Evolutionary conservation across 148 eudicot genomes (phyloP).

Genomic region (Rhododendron ovatum): DNA sequence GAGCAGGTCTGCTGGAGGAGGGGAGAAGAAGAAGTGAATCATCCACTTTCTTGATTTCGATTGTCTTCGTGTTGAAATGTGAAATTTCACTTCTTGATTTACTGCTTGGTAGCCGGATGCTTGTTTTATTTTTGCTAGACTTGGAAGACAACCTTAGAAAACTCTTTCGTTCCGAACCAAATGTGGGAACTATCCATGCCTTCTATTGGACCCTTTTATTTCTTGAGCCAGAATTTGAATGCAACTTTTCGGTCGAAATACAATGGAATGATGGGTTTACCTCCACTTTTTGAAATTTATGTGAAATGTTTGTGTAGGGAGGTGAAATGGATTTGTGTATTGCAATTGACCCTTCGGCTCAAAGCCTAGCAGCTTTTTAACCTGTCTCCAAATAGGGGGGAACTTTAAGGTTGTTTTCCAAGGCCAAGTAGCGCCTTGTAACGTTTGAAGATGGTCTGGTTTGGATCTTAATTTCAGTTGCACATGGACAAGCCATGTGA

Average conservation of each 20-base stretch:
- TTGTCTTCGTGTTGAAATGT: background rate
- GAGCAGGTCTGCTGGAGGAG: constrained; percentile 26
- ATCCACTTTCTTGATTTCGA: background rate
- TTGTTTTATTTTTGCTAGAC: background rate
- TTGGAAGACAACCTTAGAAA: background rate
- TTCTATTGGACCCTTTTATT: background rate
- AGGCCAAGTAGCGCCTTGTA: background rate
- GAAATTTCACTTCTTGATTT: background rate
- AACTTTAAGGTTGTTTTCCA: background rate
- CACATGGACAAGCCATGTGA: background rate
- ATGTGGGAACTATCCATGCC: background rate
- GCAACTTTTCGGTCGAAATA: background rate
- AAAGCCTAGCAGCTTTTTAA: background rate
- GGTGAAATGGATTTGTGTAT: background rate
- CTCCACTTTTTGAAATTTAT: background rate
- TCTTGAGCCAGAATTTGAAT: background rate
- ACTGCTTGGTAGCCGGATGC: background rate
- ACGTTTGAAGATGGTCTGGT: background rate
- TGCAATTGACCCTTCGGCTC: background rate
- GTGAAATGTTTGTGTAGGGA: background rate
- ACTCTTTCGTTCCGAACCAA: background rate
- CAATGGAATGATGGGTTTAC: background rate
- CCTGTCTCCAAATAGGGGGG: background rate
- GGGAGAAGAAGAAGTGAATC: constrained; percentile 26
- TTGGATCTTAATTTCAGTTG: background rate